Conservation (phyloP, 139 green algal species). For the Parachlorella kessleri region DNA sequence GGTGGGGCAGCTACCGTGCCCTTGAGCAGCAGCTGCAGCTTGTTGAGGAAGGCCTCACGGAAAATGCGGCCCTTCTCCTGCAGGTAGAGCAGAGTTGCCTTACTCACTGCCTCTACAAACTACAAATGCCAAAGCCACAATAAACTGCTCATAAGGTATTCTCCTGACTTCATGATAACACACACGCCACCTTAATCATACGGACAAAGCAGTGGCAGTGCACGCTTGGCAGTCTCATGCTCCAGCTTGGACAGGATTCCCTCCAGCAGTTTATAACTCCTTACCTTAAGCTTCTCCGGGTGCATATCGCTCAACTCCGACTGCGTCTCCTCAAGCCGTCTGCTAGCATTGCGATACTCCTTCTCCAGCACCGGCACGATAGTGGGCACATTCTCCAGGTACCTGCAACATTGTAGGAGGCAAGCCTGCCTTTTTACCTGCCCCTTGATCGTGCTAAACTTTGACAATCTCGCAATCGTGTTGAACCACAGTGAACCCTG, state of each 20-base stretch:
- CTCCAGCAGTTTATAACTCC: no score
- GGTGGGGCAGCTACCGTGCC: slow-evolving; percentile 81
- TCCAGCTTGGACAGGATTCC: no score
- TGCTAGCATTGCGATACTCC: slow-evolving; percentile 73
- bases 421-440: no score
- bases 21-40: slow-evolving; percentile 79
- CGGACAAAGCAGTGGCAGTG: no score
- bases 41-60: slow-evolving; percentile 82
- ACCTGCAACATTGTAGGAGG: slow-evolving; percentile 69
- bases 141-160: no score
- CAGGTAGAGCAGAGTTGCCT: not conserved
- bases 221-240: no score
- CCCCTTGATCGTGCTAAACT: no score
- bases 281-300: slow-evolving; percentile 64
- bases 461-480: no score
- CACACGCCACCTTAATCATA: no score
- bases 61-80: slow-evolving; percentile 81
- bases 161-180: no score
- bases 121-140: no score
- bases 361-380: slow-evolving; percentile 93
- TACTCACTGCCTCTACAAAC: no score
- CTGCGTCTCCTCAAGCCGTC: slow-evolving; percentile 60
- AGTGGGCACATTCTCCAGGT: slow-evolving; percentile 89
- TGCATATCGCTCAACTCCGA: slow-evolving; percentile 67
- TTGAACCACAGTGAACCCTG: not conserved